These are phyloP conservation scores for Psilocybe cubensis DNA, from an alignment of 768 basidiomycete genomes.

Conservation along the genomic window DNA sequence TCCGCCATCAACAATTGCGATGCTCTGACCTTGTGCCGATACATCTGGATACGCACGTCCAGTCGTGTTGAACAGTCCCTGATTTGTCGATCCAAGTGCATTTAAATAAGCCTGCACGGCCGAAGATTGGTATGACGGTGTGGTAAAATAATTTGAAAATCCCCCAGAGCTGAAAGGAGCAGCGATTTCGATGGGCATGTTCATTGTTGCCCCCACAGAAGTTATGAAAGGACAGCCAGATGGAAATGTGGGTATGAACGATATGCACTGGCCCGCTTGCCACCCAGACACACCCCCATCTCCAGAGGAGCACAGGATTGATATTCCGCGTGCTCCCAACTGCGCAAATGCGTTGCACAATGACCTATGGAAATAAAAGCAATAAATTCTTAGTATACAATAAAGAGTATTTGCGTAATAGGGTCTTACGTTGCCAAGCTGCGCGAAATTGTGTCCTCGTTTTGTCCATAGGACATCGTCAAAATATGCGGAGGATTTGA, in stretches of 20 bases:
- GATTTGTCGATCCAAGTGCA: slow-evolving; percentile 43
- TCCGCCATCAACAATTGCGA: slow-evolving; percentile 34
- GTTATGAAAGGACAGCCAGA: slow-evolving; percentile 52
- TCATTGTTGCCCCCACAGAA: slow-evolving; percentile 50
- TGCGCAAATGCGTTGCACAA: slow-evolving; percentile 50
- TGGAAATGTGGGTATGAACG: slow-evolving; percentile 26
- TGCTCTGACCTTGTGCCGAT: slow-evolving; percentile 47
- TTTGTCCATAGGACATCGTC: slow-evolving; percentile 45
- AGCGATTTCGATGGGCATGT: slow-evolving; percentile 41
- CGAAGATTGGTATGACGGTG: slow-evolving; percentile 38
- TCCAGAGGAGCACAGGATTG: slow-evolving; percentile 62
- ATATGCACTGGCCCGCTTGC: slow-evolving; percentile 25
- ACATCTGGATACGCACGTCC: slow-evolving; percentile 56
- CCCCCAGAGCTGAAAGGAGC: slow-evolving; percentile 52
- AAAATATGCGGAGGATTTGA: slow-evolving; percentile 39
- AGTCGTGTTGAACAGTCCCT: slow-evolving; percentile 47
- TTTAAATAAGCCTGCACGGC: slow-evolving; percentile 43
- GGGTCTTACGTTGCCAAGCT: slow-evolving; percentile 35
- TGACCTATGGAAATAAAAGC: slow-evolving; percentile 13
- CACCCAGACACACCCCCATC: slow-evolving; percentile 53
- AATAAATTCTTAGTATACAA: no score
- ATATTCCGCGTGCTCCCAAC: slow-evolving; percentile 65
- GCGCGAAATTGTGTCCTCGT: slow-evolving; percentile 40
- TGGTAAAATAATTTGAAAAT: slow-evolving; percentile 46
- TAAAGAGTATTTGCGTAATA: no score